A percentile compares a stretch with the other conserved stretches of the same genome.
Conservation (phyloP, 2,329 filamentous ascomycete genomes). For the Sarocladium kiliense region DNA sequence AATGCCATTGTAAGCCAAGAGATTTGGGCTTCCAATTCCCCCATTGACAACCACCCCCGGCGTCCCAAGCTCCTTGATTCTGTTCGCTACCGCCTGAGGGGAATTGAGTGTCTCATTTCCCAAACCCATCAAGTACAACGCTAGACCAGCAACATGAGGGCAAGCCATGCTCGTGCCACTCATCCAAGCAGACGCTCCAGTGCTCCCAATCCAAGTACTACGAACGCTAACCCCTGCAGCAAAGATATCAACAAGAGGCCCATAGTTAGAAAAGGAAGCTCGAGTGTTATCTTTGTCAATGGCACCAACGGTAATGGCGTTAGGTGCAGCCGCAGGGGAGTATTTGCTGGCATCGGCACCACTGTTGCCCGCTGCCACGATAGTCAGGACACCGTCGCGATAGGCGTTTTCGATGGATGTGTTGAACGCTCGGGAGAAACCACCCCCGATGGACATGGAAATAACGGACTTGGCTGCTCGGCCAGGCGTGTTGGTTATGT, state of each 20-base stretch:
- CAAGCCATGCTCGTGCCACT: slow-evolving; percentile 61
- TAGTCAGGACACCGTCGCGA: slow-evolving; percentile 41
- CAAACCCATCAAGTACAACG: slow-evolving; percentile 39
- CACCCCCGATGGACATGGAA: slow-evolving; percentile 50
- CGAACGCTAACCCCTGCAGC: slow-evolving; percentile 42
- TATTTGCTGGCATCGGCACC: slow-evolving; percentile 27
- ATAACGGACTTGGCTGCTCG: slow-evolving; percentile 41
- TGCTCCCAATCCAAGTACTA: slow-evolving; percentile 40
- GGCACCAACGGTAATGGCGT: slow-evolving; percentile 50
- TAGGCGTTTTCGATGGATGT: slow-evolving; percentile 41
- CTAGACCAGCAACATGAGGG: slow-evolving; percentile 57
- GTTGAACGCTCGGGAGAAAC: slow-evolving; percentile 42
- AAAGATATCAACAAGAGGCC: slow-evolving; percentile 41
- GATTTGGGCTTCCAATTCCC: slow-evolving; percentile 34
- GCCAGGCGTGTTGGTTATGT: slow-evolving; percentile 35
- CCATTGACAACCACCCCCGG: slow-evolving; percentile 30
- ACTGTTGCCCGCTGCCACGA: slow-evolving; percentile 53
- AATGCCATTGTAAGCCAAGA: slow-evolving; percentile 43
- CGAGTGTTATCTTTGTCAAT: slow-evolving; percentile 31
- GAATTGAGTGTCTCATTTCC: slow-evolving; percentile 22
- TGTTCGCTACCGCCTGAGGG: slow-evolving; percentile 32
- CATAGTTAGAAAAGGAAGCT: slow-evolving; percentile 46
- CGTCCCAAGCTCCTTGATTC: slow-evolving; percentile 36
- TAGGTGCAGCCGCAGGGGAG: slow-evolving; percentile 43
- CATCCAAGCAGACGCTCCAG: slow-evolving; percentile 31